A percentile compares a stretch with the other conserved stretches of the same genome.
Evolutionary conservation across 495 filamentous ascomycete genomes (phyloP).

Genomic region (Sordaria brevicollis): DNA sequence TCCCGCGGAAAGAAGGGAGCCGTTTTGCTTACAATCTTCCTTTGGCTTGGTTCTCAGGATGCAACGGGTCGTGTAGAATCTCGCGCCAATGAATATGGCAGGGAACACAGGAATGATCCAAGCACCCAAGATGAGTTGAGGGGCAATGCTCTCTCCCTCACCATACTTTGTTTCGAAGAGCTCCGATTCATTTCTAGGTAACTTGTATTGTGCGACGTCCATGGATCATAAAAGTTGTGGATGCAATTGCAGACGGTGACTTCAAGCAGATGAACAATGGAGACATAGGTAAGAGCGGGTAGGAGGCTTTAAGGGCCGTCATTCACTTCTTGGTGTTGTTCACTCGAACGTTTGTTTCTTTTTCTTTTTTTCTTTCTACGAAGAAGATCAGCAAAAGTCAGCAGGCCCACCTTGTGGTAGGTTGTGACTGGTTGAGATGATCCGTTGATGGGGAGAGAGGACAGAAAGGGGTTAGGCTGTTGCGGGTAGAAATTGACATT

Average conservation of each 20-base stretch:
- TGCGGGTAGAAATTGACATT: background rate
- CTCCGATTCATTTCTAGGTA: background rate
- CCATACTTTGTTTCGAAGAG: background rate
- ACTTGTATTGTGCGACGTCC: background rate
- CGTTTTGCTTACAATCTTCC: conserved; percentile 14
- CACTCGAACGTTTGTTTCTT: background rate
- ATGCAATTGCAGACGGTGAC: background rate
- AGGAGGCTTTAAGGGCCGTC: background rate
- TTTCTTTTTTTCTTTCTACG: too few relatives aligned
- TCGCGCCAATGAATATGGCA: conserved; percentile 8
- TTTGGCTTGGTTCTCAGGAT: conserved; percentile 9
- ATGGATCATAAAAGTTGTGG: background rate
- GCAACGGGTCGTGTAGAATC: conserved; percentile 13
- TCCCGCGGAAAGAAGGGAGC: too few relatives aligned
- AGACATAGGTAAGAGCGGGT: background rate
- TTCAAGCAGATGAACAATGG: background rate
- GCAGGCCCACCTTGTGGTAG: background rate
- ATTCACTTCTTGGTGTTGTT: background rate
- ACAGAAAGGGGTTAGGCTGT: background rate
- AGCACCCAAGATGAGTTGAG: conserved; percentile 5
- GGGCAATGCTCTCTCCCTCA: background rate
- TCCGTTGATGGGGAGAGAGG: background rate
- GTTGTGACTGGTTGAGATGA: background rate
- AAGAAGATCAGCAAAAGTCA: background rate
- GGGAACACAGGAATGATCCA: conserved; percentile 10